These are phyloP conservation scores for Paecilomyces sp. DNA, from an alignment of 2,329 filamentous ascomycete genomes.

Conservation along the genomic window DNA sequence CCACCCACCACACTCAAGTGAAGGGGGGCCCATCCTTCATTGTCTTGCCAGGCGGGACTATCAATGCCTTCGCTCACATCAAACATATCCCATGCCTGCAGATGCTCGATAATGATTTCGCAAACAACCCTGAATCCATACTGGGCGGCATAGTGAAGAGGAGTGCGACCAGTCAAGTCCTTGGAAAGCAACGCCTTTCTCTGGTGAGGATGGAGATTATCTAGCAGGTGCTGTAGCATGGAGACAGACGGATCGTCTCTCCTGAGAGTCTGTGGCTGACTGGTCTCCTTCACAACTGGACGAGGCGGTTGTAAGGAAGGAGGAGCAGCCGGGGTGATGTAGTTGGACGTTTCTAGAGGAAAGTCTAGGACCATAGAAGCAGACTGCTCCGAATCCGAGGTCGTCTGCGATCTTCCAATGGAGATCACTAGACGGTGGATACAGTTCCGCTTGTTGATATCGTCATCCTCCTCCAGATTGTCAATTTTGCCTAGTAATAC, in stretches of 20 bases:
- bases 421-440: slow-evolving; percentile 88
- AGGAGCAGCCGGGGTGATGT: slow-evolving; percentile 70
- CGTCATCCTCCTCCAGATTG: slow-evolving; percentile 75
- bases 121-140: slow-evolving; percentile 92
- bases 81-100: slow-evolving; percentile 86
- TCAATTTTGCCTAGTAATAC: slow-evolving; percentile 62
- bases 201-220: slow-evolving; percentile 62
- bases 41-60: slow-evolving; percentile 80
- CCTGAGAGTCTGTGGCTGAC: slow-evolving; percentile 51
- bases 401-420: slow-evolving; percentile 68
- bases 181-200: slow-evolving; percentile 58
- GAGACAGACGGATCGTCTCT: slow-evolving; percentile 70
- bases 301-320: slow-evolving; percentile 56
- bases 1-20: slow-evolving; percentile 90
- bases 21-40: slow-evolving; percentile 81
- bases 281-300: slow-evolving; percentile 60
- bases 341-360: slow-evolving; percentile 56
- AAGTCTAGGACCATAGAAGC: slow-evolving; percentile 45
- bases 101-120: slow-evolving; percentile 75
- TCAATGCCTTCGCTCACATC: slow-evolving; percentile 81
- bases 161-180: slow-evolving; percentile 75
- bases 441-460: slow-evolving; percentile 90
- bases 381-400: slow-evolving; percentile 46
- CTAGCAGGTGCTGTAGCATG: slow-evolving; percentile 57
- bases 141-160: slow-evolving; percentile 88